A percentile compares a stretch with the other conserved stretches of the same genome.
These are phyloP conservation scores for Anthostomella pinea DNA, from an alignment of 2,329 filamentous ascomycete species.

Conservation along the genomic window DNA sequence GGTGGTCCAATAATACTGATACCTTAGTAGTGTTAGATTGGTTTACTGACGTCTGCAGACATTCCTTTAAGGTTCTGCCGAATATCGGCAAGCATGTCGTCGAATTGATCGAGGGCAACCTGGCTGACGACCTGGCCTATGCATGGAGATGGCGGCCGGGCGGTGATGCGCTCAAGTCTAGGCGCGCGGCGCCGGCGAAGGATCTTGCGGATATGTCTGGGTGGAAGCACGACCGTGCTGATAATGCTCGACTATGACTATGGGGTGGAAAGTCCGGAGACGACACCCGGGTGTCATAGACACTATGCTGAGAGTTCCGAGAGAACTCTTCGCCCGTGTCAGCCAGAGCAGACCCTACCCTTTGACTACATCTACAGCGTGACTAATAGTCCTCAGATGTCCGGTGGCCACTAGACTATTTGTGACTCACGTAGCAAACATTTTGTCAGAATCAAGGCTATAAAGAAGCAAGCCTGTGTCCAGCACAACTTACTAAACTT, in stretches of 20 bases:
- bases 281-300: too few species aligned
- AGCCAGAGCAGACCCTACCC: too few species aligned
- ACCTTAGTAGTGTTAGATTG: neutral
- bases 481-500: too few species aligned
- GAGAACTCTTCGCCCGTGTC: too few species aligned
- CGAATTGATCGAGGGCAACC: conserved; percentile 39
- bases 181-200: conserved; percentile 38
- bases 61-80: conserved; percentile 44
- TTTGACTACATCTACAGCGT: too few species aligned
- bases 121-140: conserved; percentile 37
- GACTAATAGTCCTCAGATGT: too few species aligned
- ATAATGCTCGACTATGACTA: conserved; percentile 6
- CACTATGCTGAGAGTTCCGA: too few species aligned
- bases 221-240: conserved; percentile 33
- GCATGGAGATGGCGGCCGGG: conserved; percentile 46
- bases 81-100: conserved; percentile 47
- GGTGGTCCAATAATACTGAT: conserved; percentile 15
- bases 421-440: too few species aligned
- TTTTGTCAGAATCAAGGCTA: too few species aligned
- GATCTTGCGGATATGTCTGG: conserved; percentile 45
- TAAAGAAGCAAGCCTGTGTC: too few species aligned
- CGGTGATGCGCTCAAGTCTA: conserved; percentile 42
- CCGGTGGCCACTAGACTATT: too few species aligned
- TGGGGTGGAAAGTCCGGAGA: too few species aligned
- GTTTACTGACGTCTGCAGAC: conserved; percentile 26